Percentiles rank a stretch among this genome's conserved stretches.
Conservation (phyloP, 148 eudicot species). For the Arbutus unedo region DNA sequence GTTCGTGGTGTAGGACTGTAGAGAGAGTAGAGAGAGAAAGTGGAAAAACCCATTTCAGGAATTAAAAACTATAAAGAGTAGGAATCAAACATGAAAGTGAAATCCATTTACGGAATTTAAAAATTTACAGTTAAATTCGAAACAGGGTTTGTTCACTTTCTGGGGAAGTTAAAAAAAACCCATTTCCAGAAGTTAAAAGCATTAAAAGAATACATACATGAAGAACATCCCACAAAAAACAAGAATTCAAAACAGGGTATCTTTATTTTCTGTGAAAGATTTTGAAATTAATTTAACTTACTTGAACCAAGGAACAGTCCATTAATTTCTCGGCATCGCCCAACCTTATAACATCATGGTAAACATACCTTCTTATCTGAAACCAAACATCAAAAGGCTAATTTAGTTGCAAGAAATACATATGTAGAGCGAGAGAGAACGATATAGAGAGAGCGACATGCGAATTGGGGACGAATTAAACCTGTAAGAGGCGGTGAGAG, state of each 20-base stretch:
- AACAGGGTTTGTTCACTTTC: not conserved
- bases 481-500: constrained; percentile 56
- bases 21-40: not conserved
- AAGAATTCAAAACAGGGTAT: not conserved
- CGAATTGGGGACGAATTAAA: constrained; percentile 1
- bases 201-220: too few relatives aligned
- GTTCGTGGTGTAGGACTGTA: constrained; percentile 43
- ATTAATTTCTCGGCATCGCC: constrained; percentile 52
- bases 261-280: not conserved
- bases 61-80: not conserved
- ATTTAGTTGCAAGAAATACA: not conserved
- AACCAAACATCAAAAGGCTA: not conserved
- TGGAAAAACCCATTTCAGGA: too few relatives aligned
- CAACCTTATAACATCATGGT: constrained; percentile 49
- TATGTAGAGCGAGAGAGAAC: not conserved
- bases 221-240: not conserved
- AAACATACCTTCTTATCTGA: constrained; percentile 61
- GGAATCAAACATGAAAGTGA: not conserved
- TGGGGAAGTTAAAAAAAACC: not conserved
- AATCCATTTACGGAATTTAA: not conserved
- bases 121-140: not conserved
- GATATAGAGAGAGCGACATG: not conserved
- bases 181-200: not conserved
- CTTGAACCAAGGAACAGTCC: constrained; percentile 53
- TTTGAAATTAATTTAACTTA: constrained; percentile 19